Base-by-base conservation (phyloP, 2,329 filamentous ascomycete genomes). In the Pseudogymnoascus sp. region DNA sequence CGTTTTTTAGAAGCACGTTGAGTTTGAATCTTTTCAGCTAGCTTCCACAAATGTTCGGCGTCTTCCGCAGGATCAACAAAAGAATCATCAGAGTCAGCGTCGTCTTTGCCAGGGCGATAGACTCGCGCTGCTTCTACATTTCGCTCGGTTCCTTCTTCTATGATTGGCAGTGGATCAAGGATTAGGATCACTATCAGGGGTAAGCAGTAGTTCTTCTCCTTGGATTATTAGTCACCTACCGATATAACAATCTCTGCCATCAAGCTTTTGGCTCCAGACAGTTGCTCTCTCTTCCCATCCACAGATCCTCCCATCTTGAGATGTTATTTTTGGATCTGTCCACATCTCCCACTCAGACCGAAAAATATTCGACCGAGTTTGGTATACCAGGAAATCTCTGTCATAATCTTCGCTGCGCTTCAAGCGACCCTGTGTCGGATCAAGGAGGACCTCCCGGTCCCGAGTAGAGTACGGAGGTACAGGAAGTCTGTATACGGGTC, bases 241-340 rank as follows among this genome's bases (percentile, higher is more conserved):
- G 56, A 65, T 63, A 33, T 28, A 25, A 59, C 44, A 65, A 16
- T 62, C 37, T 53, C 16, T 65, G 44, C 40, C 25, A n/a, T 18
- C 35, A 5, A 60, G 7, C 28, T 59, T 62, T 50, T 47, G 37
- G 16, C 59, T 67, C 69, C 68, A 71, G 28, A 70, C 61, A n/a
- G 68, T 66, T 11, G 65, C 59, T 37, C 65, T 60, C 63, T 70
- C 67, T 31, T 66, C 67, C 50, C 64, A 66, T 2, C 63, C 67
- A 64, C 64, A 64, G 28, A 63, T 50, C 16, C 63, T 64, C 25
- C 60, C 53, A 4, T 67, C 44, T 16, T 47, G 23, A 5, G 59
- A 8, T 18, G 59, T 65, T 31, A 61, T 65, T 2, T 44, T 56
- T 2, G 67, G 66, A 53, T 70, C 65, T 1, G 68, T 68, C 59